Conservation (phyloP, 257 asterid species). For the Solanum stenotomum region DNA sequence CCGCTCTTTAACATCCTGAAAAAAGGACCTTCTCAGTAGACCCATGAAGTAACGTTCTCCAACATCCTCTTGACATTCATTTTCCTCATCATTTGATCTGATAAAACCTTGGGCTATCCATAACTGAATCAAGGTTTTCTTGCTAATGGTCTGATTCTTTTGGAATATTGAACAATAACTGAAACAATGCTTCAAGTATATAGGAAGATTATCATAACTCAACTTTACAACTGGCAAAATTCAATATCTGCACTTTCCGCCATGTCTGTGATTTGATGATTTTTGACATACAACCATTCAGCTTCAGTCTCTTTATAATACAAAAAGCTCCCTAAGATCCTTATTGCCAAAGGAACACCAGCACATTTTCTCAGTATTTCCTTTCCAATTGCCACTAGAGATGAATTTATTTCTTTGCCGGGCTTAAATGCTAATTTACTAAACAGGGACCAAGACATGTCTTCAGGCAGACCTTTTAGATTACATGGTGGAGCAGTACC, state of each 20-base stretch:
- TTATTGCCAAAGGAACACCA: slow-evolving; percentile 15
- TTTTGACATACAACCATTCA: slow-evolving; percentile 11
- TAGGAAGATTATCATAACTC: slow-evolving; percentile 6
- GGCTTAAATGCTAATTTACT: slow-evolving; percentile 6
- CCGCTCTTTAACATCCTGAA: slow-evolving; percentile 4
- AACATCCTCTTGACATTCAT: slow-evolving; percentile 1
- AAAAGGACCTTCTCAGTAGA: slow-evolving; percentile 2
- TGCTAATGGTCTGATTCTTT: not conserved
- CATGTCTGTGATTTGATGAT: not conserved
- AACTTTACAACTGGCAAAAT: slow-evolving; percentile 6
- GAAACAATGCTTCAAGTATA: slow-evolving; percentile 11
- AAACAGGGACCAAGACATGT: slow-evolving; percentile 9
- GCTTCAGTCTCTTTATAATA: not conserved
- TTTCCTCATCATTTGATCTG: not conserved
- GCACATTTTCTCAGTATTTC: slow-evolving; percentile 13
- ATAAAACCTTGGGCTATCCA: slow-evolving; percentile 18
- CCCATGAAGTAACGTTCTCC: slow-evolving; percentile 2
- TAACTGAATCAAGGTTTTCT: not conserved
- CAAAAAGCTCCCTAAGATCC: slow-evolving; percentile 11
- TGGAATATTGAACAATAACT: slow-evolving; percentile 13
- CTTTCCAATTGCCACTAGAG: slow-evolving; percentile 6
- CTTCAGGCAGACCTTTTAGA: slow-evolving; percentile 6
- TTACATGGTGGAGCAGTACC: slow-evolving; percentile 3
- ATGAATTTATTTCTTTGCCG: slow-evolving; percentile 1
- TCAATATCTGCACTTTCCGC: not conserved